phyloP scores from a whole-genome alignment of 805 yeast species.

The Saccharomycopsis selenospora region DNA sequence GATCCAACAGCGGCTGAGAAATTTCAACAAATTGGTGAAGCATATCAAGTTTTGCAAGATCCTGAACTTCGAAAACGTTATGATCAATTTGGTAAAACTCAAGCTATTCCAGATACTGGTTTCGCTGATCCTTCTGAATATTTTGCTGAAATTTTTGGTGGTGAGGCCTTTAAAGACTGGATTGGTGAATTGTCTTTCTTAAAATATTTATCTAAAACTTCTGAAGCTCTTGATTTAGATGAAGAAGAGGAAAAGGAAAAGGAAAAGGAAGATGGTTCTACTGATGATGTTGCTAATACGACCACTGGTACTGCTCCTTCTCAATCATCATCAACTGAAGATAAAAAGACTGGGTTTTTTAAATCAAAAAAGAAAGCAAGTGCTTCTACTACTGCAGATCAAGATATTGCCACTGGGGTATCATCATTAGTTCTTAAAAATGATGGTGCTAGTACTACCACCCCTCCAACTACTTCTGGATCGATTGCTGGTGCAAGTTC shows the following conservation, averaged over 20 bases:
- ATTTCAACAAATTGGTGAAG: constrained; percentile 68
- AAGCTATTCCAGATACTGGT: constrained; percentile 61
- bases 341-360: background rate
- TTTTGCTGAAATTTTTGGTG: constrained; percentile 78
- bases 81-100: constrained; percentile 79
- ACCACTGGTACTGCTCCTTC: background rate
- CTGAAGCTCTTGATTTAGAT: constrained; percentile 38
- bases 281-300: constrained; percentile 1
- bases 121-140: constrained; percentile 84
- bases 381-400: constrained; percentile 11
- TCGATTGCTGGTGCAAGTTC: too few relatives aligned
- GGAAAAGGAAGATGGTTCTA: constrained; percentile 24
- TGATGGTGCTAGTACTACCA: background rate
- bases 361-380: constrained; percentile 5
- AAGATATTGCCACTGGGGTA: constrained; percentile 6
- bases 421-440: background rate
- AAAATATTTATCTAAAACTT: constrained; percentile 52
- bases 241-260: constrained; percentile 26
- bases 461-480: background rate
- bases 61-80: constrained; percentile 59
- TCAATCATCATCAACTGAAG: background rate
- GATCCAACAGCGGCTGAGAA: constrained; percentile 83
- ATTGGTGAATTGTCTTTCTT: constrained; percentile 70
- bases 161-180: constrained; percentile 71
- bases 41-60: constrained; percentile 78